Conservation (phyloP, 2,329 filamentous ascomycete species). For the Ophiocordyceps camponoti-floridani region DNA sequence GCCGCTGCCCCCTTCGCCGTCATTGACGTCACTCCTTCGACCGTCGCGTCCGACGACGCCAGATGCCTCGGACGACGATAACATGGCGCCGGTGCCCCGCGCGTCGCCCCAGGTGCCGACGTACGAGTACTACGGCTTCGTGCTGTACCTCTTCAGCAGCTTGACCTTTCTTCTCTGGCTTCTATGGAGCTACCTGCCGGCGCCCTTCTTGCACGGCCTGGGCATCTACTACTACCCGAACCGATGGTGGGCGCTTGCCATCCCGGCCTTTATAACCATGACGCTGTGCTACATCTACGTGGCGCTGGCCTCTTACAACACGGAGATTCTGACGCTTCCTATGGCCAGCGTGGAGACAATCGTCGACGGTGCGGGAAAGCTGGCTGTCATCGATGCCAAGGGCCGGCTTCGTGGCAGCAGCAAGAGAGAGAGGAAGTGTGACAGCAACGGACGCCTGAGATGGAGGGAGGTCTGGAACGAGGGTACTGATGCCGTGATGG, state of each 20-base stretch:
- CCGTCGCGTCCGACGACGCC: constrained; percentile 87
- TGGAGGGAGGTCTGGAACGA: constrained; percentile 80
- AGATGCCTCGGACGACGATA: constrained; percentile 77
- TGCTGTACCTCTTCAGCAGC: constrained; percentile 79
- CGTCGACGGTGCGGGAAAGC: constrained; percentile 74
- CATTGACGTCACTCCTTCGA: constrained; percentile 76
- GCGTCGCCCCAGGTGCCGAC: constrained; percentile 91
- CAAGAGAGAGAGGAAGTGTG: constrained; percentile 18
- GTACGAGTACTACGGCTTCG: constrained; percentile 98
- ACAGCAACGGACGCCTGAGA: constrained; percentile 26
- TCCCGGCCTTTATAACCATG: constrained; percentile 83
- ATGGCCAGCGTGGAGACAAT: constrained; percentile 71
- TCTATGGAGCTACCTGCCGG: constrained; percentile 80
- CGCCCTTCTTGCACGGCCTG: constrained; percentile 77
- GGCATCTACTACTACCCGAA: constrained; percentile 96
- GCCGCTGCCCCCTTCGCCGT: constrained; percentile 80
- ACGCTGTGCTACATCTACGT: constrained; percentile 83
- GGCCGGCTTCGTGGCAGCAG: constrained; percentile 28
- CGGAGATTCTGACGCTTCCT: constrained; percentile 68
- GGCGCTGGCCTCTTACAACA: constrained; percentile 80
- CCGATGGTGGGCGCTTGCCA: constrained; percentile 90
- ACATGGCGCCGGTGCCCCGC: constrained; percentile 67
- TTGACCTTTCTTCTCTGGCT: constrained; percentile 59
- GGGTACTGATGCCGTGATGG: constrained; percentile 93
- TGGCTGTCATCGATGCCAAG: constrained; percentile 63